phyloP scores from a whole-genome alignment of 345 rosid genomes.

The Pistacia integerrima region DNA sequence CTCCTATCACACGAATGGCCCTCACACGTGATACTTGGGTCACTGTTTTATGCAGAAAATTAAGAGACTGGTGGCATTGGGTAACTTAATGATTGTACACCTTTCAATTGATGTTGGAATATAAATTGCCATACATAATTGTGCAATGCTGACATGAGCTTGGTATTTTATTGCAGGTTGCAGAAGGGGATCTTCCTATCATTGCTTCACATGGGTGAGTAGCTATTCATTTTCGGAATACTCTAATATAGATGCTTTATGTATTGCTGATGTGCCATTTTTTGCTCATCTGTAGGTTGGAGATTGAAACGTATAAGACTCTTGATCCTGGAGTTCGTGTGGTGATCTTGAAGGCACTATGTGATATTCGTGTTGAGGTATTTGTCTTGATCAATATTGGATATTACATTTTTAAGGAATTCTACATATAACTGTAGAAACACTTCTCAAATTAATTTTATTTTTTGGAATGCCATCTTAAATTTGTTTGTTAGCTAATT shows the following conservation, averaged over 20 bases:
- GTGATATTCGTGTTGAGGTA: constrained; percentile 99
- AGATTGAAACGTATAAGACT: constrained; percentile 74
- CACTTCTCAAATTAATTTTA: not conserved
- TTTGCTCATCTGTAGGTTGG: constrained; percentile 53
- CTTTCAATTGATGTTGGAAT: constrained; percentile 26
- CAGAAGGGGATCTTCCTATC: constrained; percentile 96
- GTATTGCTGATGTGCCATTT: constrained; percentile 30
- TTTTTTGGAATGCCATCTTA: not conserved
- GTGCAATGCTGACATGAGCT: constrained; percentile 31
- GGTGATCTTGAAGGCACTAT: constrained; percentile 91
- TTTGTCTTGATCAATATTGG: constrained; percentile 11
- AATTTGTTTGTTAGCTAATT: constrained; percentile 1
- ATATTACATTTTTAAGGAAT: not conserved
- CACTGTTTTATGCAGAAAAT: constrained; percentile 94
- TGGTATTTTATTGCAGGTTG: constrained; percentile 60
- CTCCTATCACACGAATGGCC: constrained; percentile 93
- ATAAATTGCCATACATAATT: constrained; percentile 13
- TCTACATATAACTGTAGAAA: not conserved
- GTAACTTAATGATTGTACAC: constrained; percentile 47
- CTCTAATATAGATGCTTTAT: constrained; percentile 5
- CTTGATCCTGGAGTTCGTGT: constrained; percentile 96
- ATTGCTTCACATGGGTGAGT: constrained; percentile 98
- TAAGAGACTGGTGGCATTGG: constrained; percentile 99
- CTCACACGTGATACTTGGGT: constrained; percentile 99
- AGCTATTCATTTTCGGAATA: constrained; percentile 24